These are phyloP conservation scores for Babesia ovata DNA, from an alignment of 169 alveolate species.

Conservation along the genomic window DNA sequence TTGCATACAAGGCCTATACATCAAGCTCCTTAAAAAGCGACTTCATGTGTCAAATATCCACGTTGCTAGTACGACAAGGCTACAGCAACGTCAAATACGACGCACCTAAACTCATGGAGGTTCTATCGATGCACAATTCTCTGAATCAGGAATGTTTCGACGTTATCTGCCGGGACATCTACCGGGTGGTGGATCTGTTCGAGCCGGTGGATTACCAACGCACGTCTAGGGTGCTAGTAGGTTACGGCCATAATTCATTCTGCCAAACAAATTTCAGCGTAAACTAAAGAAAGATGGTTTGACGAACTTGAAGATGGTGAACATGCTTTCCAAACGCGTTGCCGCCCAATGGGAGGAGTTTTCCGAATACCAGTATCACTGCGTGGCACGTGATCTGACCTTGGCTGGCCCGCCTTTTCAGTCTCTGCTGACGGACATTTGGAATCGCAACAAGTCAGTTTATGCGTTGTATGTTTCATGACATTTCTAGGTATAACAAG, in stretches of 20 bases:
- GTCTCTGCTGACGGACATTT: constrained; percentile 26
- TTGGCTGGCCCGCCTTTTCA: constrained; percentile 45
- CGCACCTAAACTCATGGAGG: constrained; percentile 69
- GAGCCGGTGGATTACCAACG: constrained; percentile 81
- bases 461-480: background rate
- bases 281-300: constrained; percentile 30
- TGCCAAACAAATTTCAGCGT: background rate
- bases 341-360: constrained; percentile 64
- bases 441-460: constrained; percentile 50
- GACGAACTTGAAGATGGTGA: constrained; percentile 57
- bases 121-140: constrained; percentile 51
- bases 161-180: constrained; percentile 70
- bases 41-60: constrained; percentile 36
- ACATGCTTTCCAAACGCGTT: constrained; percentile 68
- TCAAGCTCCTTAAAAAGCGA: constrained; percentile 22
- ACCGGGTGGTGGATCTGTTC: constrained; percentile 69
- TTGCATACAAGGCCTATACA: constrained; percentile 53
- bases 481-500: constrained; percentile 15
- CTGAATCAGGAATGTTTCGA: constrained; percentile 63
- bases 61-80: constrained; percentile 31
- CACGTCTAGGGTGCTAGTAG: constrained; percentile 74
- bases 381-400: constrained; percentile 57
- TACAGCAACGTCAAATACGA: constrained; percentile 51
- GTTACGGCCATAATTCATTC: background rate
- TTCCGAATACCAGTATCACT: constrained; percentile 69